Base-by-base conservation (phyloP, 148 eudicot genomes). In the Vaccinium darrowii region DNA sequence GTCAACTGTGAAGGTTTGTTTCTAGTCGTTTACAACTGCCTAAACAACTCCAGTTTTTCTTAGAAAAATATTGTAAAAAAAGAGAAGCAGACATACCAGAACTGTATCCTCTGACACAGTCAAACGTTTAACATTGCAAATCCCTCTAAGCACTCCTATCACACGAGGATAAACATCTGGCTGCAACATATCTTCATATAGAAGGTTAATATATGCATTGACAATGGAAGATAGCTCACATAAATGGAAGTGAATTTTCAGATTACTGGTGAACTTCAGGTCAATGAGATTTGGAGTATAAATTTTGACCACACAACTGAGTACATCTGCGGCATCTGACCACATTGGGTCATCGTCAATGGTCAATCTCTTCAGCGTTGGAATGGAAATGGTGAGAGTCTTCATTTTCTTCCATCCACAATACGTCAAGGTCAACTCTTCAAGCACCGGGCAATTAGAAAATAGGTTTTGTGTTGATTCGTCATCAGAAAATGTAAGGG, bases 351-450 rank as follows among this genome's bases (percentile, higher is more conserved):
- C 14, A 65, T 65, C 72, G 10, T 65, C 30, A 65, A 65, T 23
- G 23, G 30, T 23, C 33, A 65, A 65, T 65, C 72, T 65, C 72
- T 65, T 23, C 3, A 65, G 72, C 9, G 33, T 65, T 65, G 33
- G 72, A n/a, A 65, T 19, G 8, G 72, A 65, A 65, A 65, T 65
- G 72, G 72, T 23, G 72, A 65, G 72, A 23, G 72, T 65, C 71
- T 23, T 65, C 23, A 65, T 65, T 23, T 23, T 23, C 30, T 65
- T 23, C 72, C 72, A 23, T 65, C 72, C 72, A 65, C 33, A 65
- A 65, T 23, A n/a, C 0, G 3, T 23, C 23, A 65, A 65, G 72
- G 72, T 8, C 33, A n/a, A 65, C 72, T 23, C 33, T 65, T 65
- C 33, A 23, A 65, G 72, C 30, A 65, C 72, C 13, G 14, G 33